Evolutionary conservation across 164 flowering plant genomes (phyloP).

Genomic region (Vitis cinerea): DNA sequence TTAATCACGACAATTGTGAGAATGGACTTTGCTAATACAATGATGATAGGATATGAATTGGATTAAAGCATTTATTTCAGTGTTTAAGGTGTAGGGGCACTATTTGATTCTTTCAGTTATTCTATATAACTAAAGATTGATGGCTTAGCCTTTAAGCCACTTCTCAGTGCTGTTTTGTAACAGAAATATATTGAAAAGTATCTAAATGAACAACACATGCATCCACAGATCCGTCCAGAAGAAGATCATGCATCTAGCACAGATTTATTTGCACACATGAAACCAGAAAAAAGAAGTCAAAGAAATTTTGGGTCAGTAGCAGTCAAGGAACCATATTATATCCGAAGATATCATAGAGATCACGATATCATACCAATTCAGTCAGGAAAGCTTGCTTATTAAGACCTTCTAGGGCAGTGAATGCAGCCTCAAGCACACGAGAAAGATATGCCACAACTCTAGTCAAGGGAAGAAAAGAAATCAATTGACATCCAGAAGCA

Average conservation of each 20-base stretch:
- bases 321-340: not conserved
- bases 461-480: slow-evolving; percentile 17
- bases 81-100: not conserved
- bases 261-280: not conserved
- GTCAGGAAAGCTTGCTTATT: slow-evolving; percentile 96
- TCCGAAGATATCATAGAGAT: slow-evolving; percentile 4
- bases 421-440: slow-evolving; percentile 93
- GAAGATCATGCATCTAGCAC: too few relatives aligned
- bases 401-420: slow-evolving; percentile 93
- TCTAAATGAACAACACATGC: not conserved
- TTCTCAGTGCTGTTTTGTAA: not conserved
- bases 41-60: not conserved
- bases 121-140: not conserved
- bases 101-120: not conserved
- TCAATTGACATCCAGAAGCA: slow-evolving; percentile 1
- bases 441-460: slow-evolving; percentile 97
- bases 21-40: too few relatives aligned
- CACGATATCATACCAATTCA: slow-evolving; percentile 66
- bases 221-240: not conserved
- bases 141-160: not conserved
- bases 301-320: not conserved
- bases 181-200: not conserved
- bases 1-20: too few relatives aligned
- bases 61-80: not conserved
- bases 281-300: not conserved